Conservation (phyloP, 140 eudicot genomes). For the Stevia rebaudiana region DNA sequence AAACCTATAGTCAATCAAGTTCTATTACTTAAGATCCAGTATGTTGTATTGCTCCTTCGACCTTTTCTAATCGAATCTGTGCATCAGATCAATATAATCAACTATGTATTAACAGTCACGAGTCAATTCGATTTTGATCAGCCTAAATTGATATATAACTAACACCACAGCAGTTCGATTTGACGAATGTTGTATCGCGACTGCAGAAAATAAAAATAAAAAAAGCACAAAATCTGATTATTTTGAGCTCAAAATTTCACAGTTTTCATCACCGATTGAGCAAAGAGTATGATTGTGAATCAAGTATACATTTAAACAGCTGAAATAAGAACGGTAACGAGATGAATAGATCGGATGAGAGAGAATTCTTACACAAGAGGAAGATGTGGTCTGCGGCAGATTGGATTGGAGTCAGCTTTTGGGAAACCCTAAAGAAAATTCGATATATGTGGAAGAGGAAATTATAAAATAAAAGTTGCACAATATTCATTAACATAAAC, state of each 20-base stretch:
- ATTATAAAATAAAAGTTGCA: constrained; percentile 4
- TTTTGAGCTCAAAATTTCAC: not conserved
- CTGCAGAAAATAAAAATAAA: not conserved
- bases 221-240: not conserved
- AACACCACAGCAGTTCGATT: not conserved
- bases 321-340: not conserved
- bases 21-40: not conserved
- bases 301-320: not conserved
- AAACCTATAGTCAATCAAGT: not conserved
- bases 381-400: constrained; percentile 20
- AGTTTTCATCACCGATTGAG: not conserved
- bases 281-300: not conserved
- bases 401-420: constrained; percentile 23
- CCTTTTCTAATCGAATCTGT: not conserved
- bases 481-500: not conserved
- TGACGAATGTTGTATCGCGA: not conserved
- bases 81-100: not conserved
- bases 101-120: not conserved
- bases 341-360: constrained; percentile 4
- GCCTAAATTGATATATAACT: not conserved
- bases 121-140: not conserved
- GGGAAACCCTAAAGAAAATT: constrained; percentile 24
- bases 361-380: constrained; percentile 12
- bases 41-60: not conserved
- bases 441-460: constrained; percentile 6